These are phyloP conservation scores for Dothideomycetes sp. DNA, from an alignment of 2,329 filamentous ascomycete species.

Conservation along the genomic window DNA sequence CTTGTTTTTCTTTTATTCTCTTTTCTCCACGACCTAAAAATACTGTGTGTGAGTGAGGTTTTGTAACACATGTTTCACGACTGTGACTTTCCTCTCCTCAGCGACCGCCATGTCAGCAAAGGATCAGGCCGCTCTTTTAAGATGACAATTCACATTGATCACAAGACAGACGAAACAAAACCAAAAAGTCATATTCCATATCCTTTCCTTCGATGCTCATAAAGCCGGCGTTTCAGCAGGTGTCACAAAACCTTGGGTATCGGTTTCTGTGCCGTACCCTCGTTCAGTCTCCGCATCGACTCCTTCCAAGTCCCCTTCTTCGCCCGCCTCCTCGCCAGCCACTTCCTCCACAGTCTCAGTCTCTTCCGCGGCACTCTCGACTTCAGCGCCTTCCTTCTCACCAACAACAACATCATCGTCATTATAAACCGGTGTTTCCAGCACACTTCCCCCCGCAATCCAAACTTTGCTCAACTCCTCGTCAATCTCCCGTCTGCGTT, in stretches of 20 bases:
- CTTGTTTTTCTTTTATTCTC: too few relatives aligned
- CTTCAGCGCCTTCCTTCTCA: not conserved
- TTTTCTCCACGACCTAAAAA: too few relatives aligned
- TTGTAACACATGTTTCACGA: too few relatives aligned
- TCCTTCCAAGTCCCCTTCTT: not conserved
- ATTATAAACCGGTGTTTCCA: slow-evolving; percentile 30
- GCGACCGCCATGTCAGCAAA: too few relatives aligned
- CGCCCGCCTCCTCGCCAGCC: too few relatives aligned
- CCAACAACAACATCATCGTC: slow-evolving; percentile 13
- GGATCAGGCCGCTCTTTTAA: too few relatives aligned
- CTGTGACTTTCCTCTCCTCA: too few relatives aligned
- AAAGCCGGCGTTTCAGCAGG: slow-evolving; percentile 7
- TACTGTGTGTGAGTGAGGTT: too few relatives aligned
- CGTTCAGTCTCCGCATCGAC: slow-evolving; percentile 8
- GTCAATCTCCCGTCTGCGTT: slow-evolving; percentile 70
- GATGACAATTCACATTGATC: too few relatives aligned
- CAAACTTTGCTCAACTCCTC: slow-evolving; percentile 61
- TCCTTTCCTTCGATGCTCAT: too few relatives aligned
- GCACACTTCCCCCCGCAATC: slow-evolving; percentile 38
- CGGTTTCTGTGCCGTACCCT: not conserved
- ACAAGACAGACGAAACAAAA: too few relatives aligned
- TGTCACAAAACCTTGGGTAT: slow-evolving; percentile 3
- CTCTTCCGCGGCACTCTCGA: not conserved
- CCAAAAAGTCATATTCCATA: too few relatives aligned
- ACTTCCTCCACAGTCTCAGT: not conserved